Evolutionary conservation across 2,329 filamentous ascomycete species (phyloP).

Genomic region (Colletotrichum sp.): DNA sequence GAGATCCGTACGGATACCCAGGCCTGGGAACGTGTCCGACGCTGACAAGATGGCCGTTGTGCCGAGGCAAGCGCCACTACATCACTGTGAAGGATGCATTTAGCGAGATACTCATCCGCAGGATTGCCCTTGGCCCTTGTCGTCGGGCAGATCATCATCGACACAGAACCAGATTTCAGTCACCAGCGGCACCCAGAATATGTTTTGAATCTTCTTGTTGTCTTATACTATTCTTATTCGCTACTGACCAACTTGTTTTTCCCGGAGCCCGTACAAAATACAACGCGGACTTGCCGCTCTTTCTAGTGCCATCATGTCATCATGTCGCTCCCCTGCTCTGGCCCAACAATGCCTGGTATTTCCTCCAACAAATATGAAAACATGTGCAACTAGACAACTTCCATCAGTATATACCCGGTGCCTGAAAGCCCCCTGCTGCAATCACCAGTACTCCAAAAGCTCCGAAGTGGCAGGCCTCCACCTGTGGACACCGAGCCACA

Average conservation of each 20-base stretch:
- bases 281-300: neutral
- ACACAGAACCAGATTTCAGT: neutral
- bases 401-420: neutral
- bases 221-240: neutral
- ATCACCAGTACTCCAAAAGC: conserved; percentile 6
- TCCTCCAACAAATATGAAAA: conserved; percentile 6
- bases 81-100: neutral
- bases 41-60: neutral
- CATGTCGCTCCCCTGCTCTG: conserved; percentile 4
- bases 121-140: neutral
- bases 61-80: neutral
- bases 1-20: neutral
- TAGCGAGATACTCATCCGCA: neutral
- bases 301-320: conserved; percentile 16
- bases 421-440: conserved; percentile 3
- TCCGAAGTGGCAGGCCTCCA: neutral
- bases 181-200: neutral
- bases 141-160: neutral
- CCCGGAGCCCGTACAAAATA: neutral
- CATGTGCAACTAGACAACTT: conserved; percentile 5
- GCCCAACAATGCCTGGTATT: conserved; percentile 15
- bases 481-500: neutral
- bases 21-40: neutral
- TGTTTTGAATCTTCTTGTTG: neutral
- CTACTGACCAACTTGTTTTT: neutral